Conservation (phyloP, 352 stramenopile species). For the Achlya hypogyna region DNA sequence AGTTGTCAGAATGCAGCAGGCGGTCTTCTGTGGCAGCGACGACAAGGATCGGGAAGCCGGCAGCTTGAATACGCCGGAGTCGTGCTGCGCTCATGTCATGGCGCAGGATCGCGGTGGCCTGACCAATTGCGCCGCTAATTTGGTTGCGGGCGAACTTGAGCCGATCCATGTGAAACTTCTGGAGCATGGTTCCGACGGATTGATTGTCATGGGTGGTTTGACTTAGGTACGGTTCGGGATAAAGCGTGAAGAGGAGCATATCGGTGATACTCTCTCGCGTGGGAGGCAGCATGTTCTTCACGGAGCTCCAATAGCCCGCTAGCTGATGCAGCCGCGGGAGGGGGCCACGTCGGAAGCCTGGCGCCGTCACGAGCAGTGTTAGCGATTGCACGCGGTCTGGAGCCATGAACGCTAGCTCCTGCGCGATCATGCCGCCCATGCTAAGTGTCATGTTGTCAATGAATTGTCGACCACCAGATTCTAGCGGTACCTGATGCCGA, state of each 20-base stretch:
- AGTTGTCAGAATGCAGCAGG: constrained; percentile 31
- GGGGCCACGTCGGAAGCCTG: constrained; percentile 29
- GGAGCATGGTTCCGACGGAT: constrained; percentile 16
- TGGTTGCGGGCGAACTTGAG: not conserved
- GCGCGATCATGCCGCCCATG: constrained; percentile 50
- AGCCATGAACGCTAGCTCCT: constrained; percentile 39
- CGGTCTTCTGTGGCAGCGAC: constrained; percentile 30
- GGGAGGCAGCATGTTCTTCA: constrained; percentile 33
- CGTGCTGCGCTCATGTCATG: constrained; percentile 21
- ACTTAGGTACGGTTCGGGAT: constrained; percentile 33
- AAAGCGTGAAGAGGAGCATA: constrained; percentile 34
- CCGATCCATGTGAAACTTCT: constrained; percentile 19
- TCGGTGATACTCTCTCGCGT: constrained; percentile 29
- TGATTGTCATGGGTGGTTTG: not conserved
- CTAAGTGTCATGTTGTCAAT: not conserved
- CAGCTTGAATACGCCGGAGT: constrained; percentile 23
- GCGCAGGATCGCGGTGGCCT: constrained; percentile 18
- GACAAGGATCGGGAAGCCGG: constrained; percentile 31
- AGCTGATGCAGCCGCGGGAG: constrained; percentile 24
- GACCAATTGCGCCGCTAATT: constrained; percentile 19
- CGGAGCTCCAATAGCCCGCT: constrained; percentile 10
- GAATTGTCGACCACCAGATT: not conserved
- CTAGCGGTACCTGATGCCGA: constrained; percentile 26
- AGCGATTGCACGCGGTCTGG: constrained; percentile 39
- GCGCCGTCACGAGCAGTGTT: constrained; percentile 42